Evolutionary conservation across 2,329 filamentous ascomycete genomes (phyloP).

Genomic region (Drechslera avenae): DNA sequence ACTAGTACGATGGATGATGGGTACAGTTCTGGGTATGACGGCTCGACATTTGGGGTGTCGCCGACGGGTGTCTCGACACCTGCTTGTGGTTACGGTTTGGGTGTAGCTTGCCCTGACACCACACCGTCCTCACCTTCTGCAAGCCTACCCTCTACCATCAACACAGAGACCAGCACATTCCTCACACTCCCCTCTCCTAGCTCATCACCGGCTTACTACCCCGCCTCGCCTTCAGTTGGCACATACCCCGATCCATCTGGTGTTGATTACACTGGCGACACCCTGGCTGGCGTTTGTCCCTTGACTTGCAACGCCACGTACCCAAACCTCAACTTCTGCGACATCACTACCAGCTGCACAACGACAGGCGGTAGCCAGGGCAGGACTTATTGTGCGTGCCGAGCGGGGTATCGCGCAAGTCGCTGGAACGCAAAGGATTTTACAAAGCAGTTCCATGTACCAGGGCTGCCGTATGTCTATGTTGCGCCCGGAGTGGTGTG

Average conservation of each 20-base stretch:
- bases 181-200: no score
- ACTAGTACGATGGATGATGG: no score
- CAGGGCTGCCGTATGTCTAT: conserved; percentile 35
- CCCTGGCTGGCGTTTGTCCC: conserved; percentile 28
- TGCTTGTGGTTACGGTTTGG: no score
- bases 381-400: conserved; percentile 38
- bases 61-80: no score
- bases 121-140: no score
- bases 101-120: no score
- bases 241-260: conserved; percentile 1
- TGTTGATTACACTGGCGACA: conserved; percentile 21
- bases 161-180: not conserved
- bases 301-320: conserved; percentile 33
- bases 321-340: conserved; percentile 33
- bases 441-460: conserved; percentile 33
- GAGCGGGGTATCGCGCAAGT: conserved; percentile 31
- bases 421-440: conserved; percentile 32
- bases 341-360: conserved; percentile 28
- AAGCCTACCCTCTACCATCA: no score
- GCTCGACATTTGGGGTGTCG: no score
- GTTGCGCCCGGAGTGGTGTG: conserved; percentile 25
- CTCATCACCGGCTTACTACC: no score
- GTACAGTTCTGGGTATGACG: no score
- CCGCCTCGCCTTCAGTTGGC: conserved; percentile 11
- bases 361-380: conserved; percentile 23